These are phyloP conservation scores for Thelonectria discophora DNA, from an alignment of 2,329 filamentous ascomycete genomes.

Conservation along the genomic window DNA sequence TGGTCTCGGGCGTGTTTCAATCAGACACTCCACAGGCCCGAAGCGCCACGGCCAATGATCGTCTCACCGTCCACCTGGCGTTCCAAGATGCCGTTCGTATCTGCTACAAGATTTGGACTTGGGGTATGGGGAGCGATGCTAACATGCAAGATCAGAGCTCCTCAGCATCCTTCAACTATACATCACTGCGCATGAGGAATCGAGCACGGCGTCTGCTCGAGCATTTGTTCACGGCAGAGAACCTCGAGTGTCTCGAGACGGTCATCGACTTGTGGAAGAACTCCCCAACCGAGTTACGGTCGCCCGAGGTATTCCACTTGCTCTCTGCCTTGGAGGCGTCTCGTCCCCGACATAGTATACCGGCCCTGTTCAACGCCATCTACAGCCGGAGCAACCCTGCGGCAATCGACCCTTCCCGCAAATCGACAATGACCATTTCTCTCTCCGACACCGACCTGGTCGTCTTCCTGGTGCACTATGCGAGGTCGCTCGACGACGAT, in stretches of 20 bases:
- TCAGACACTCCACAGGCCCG: conserved; percentile 80
- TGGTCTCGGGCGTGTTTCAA: conserved; percentile 90
- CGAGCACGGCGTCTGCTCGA: conserved; percentile 87
- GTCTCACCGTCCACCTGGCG: conserved; percentile 91
- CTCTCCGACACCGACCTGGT: conserved; percentile 86
- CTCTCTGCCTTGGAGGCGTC: conserved; percentile 92
- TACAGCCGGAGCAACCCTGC: conserved; percentile 91
- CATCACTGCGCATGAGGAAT: conserved; percentile 89
- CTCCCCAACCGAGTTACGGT: conserved; percentile 56
- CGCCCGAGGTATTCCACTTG: conserved; percentile 79
- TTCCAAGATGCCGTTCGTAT: conserved; percentile 96
- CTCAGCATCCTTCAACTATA: conserved; percentile 86
- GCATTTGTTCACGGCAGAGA: conserved; percentile 91
- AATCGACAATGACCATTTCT: conserved; percentile 88
- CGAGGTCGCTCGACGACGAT: conserved; percentile 90
- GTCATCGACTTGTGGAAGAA: conserved; percentile 84
- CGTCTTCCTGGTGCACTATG: conserved; percentile 89
- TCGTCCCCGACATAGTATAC: conserved; percentile 88
- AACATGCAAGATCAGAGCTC: conserved; percentile 71
- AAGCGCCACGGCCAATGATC: conserved; percentile 88
- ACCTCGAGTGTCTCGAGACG: conserved; percentile 92
- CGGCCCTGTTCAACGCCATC: conserved; percentile 93
- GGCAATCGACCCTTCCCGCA: conserved; percentile 79
- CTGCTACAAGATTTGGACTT: conserved; percentile 94
- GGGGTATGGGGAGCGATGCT: conserved; percentile 75